phyloP scores from a whole-genome alignment of 768 basidiomycete species.

The Phylloporus sp. region DNA sequence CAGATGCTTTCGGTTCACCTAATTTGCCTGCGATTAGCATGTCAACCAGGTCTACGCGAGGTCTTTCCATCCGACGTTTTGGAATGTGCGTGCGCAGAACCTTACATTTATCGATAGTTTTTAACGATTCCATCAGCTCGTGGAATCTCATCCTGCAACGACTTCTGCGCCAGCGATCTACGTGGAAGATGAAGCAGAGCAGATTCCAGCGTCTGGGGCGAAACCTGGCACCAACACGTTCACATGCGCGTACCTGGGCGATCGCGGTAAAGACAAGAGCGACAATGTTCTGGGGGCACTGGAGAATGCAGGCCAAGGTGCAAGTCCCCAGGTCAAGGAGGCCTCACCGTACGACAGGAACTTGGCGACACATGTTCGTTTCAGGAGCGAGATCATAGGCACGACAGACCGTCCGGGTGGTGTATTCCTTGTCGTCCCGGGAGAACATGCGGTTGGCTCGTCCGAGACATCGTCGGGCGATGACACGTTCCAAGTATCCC shows the following conservation, averaged over 20 bases:
- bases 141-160: constrained; percentile 15
- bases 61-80: constrained; percentile 19
- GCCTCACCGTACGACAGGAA: constrained; percentile 15
- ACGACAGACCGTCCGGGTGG: constrained; percentile 3
- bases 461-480: neutral
- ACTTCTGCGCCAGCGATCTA: constrained; percentile 13
- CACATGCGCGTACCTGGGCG: no score
- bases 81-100: constrained; percentile 11
- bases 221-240: constrained; percentile 11
- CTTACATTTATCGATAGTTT: neutral
- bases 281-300: neutral
- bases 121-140: neutral
- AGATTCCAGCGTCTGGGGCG: neutral
- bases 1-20: neutral
- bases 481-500: neutral
- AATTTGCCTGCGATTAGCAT: constrained; percentile 4
- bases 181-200: constrained; percentile 16
- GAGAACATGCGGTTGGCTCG: neutral
- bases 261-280: neutral
- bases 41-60: constrained; percentile 21
- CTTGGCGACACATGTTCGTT: neutral
- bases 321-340: neutral
- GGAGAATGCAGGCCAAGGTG: neutral
- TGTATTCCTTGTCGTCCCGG: constrained; percentile 12
- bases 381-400: constrained; percentile 15